Evolutionary conservation across 2,329 filamentous ascomycete genomes (phyloP).

Genomic region (Trichoderma arundinaceum): DNA sequence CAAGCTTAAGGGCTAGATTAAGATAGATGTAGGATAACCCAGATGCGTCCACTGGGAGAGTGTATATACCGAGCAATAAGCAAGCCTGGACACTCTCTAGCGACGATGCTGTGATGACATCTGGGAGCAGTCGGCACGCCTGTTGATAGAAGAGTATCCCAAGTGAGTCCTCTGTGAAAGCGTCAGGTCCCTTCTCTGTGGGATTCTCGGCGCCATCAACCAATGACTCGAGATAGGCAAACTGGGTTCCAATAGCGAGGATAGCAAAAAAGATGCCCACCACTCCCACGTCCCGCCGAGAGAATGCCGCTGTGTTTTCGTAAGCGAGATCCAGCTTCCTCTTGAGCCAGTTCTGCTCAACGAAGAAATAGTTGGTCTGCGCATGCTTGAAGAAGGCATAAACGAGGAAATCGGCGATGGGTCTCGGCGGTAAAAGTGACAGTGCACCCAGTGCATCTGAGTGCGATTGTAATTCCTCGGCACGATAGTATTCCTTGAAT

Average conservation of each 20-base stretch:
- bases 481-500: constrained; percentile 52
- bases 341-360: constrained; percentile 52
- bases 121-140: constrained; percentile 59
- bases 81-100: constrained; percentile 64
- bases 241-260: constrained; percentile 58
- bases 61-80: constrained; percentile 60
- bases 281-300: constrained; percentile 49
- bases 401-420: constrained; percentile 54
- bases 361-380: constrained; percentile 56
- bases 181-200: constrained; percentile 35
- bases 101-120: constrained; percentile 62
- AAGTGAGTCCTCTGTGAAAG: constrained; percentile 57
- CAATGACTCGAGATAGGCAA: constrained; percentile 52
- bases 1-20: constrained; percentile 60
- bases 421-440: constrained; percentile 52
- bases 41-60: constrained; percentile 60
- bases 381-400: constrained; percentile 56
- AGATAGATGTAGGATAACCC: constrained; percentile 63
- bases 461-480: constrained; percentile 52
- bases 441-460: constrained; percentile 48
- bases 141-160: constrained; percentile 63
- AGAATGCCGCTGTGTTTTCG: constrained; percentile 45
- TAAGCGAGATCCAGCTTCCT: constrained; percentile 51
- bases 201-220: constrained; percentile 30
- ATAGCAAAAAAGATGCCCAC: constrained; percentile 54